Base-by-base conservation (phyloP, 495 filamentous ascomycete genomes). In the Penicillium cinerascens region DNA sequence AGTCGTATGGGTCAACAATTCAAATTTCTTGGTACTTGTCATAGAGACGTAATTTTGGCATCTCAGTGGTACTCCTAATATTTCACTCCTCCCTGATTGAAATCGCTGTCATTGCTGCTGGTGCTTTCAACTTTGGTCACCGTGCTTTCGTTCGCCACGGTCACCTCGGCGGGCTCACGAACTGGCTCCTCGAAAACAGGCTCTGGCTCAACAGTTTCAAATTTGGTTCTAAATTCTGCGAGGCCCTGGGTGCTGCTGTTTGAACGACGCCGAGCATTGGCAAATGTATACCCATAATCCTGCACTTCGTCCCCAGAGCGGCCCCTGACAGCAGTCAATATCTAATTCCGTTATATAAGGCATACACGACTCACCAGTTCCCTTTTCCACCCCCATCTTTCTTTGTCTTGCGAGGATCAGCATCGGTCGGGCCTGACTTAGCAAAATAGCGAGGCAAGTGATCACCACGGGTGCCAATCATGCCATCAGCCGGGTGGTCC, bases 361-460 rank as follows among this genome's bases (percentile, higher is more conserved):
- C 10, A 20, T 5, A 13, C 22, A 16, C 23, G 21, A 66, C 84
- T 70, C 81, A 96, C 92, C 92, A 97, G 70, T 96, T 96, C 67
- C 86, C 89, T 69, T 90, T 93, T 38, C 92, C 92, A 44, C 83
- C 87, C 45, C 92, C 92, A 55, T 96, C 88, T 78, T 97, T 97
- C 85, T 97, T 97, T 58, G 86, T 88, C 81, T 93, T 93, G 71
- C 88, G 88, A 37, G 92, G 93, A 63, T 95, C 87, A 58, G 76
- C 73, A 63, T 91, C 92, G 59, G 83, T 75, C 62, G 86, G 87
- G 57, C 92, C 93, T 27, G 82, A 72, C 79, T 96, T 97, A 64
- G 80, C 90, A 66, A 97, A 97, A 81, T 84, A 97, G 59, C 90
- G 89, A 60, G 93, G 92, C 22, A 95, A 70, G 54, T 86, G 80